phyloP scores from a whole-genome alignment of 1,139 yeast genomes.

The Hyphopichia burtonii region DNA sequence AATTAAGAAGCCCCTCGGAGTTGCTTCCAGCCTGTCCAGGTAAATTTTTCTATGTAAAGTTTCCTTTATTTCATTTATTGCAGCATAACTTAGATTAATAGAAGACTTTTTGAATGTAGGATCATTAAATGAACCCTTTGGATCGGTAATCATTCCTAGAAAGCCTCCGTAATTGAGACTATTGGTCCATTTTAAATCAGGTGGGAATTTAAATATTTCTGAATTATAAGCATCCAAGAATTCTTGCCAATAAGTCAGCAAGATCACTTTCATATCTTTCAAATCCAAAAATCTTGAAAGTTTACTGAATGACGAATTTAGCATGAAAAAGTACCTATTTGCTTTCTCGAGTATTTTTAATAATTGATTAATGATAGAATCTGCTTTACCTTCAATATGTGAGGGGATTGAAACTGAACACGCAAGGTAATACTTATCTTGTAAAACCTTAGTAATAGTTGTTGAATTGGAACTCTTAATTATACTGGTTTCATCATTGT shows the following conservation, averaged over 20 bases:
- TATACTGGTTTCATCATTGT: slow-evolving; percentile 14
- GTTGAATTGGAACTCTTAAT: slow-evolving; percentile 28
- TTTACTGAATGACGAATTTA: slow-evolving; percentile 23
- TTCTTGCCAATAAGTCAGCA: slow-evolving; percentile 30
- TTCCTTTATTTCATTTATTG: slow-evolving; percentile 19
- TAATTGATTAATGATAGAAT: slow-evolving; percentile 28
- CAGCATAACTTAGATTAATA: slow-evolving; percentile 17
- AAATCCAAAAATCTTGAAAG: slow-evolving; percentile 17
- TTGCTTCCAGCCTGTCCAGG: slow-evolving; percentile 6
- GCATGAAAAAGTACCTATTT: slow-evolving; percentile 25
- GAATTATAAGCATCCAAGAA: slow-evolving; percentile 28
- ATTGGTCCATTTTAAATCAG: slow-evolving; percentile 37
- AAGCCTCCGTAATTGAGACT: slow-evolving; percentile 36
- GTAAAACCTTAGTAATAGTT: slow-evolving; percentile 26
- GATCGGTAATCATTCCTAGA: slow-evolving; percentile 27
- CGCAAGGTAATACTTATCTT: slow-evolving; percentile 25
- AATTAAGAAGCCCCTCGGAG: slow-evolving; percentile 28
- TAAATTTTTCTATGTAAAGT: slow-evolving; percentile 7
- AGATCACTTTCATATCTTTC: slow-evolving; percentile 15
- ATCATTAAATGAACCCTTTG: slow-evolving; percentile 4
- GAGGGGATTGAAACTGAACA: slow-evolving; percentile 23
- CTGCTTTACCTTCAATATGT: slow-evolving; percentile 15
- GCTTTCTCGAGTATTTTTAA: slow-evolving; percentile 20
- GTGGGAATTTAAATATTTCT: slow-evolving; percentile 21
- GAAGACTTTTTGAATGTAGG: slow-evolving; percentile 31